A percentile compares a stretch with the other conserved stretches of the same genome.
phyloP scores from a whole-genome alignment of 1,284 basidiomycete species.

The Neonothopanus nambi region DNA sequence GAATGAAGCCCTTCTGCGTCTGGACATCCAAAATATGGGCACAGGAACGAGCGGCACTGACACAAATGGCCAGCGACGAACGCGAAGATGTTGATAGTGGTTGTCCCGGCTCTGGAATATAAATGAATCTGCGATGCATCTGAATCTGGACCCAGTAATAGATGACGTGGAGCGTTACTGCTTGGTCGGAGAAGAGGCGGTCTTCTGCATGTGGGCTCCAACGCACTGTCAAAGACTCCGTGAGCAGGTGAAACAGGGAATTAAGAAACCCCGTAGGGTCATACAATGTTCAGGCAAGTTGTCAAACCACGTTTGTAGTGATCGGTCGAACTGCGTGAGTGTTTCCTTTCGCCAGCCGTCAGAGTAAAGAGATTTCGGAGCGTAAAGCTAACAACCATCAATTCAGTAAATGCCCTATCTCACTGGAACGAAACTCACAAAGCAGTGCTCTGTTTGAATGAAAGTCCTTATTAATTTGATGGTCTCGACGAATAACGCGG shows the following conservation, averaged over 20 bases:
- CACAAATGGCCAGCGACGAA: slow-evolving; percentile 33
- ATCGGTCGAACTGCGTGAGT: slow-evolving; percentile 15
- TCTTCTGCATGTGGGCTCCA: slow-evolving; percentile 54
- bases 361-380: slow-evolving; percentile 33
- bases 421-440: slow-evolving; percentile 23
- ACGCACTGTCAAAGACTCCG: slow-evolving; percentile 32
- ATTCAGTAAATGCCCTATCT: neutral
- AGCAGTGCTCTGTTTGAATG: slow-evolving; percentile 7
- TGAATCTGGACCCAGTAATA: slow-evolving; percentile 35
- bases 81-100: slow-evolving; percentile 23
- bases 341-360: slow-evolving; percentile 42
- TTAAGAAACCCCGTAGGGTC: neutral
- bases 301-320: neutral
- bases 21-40: slow-evolving; percentile 22
- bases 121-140: slow-evolving; percentile 49
- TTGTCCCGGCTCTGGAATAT: slow-evolving; percentile 52
- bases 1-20: slow-evolving; percentile 9
- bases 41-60: slow-evolving; percentile 32
- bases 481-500: slow-evolving; percentile 31
- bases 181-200: slow-evolving; percentile 51
- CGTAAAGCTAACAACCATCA: slow-evolving; percentile 19
- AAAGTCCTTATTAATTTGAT: too few species aligned
- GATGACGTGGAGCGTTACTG: slow-evolving; percentile 45
- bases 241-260: neutral
- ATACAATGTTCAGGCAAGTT: neutral